These are phyloP conservation scores for Sphaerosporella brunnea DNA, from an alignment of 495 filamentous ascomycete genomes.

Conservation along the genomic window DNA sequence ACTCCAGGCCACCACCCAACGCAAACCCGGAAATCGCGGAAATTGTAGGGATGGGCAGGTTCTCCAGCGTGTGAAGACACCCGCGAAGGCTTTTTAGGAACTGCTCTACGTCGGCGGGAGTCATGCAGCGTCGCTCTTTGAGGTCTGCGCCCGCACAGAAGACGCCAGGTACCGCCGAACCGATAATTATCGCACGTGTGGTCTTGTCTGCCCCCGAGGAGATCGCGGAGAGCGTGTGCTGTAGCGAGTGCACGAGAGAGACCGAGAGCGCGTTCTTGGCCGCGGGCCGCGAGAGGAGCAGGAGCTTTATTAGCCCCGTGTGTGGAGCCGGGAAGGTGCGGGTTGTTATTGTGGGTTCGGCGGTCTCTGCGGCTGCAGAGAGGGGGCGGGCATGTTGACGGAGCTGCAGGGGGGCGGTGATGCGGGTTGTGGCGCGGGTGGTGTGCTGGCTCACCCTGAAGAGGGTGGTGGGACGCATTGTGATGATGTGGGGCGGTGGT, in stretches of 20 bases:
- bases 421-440: too few species aligned
- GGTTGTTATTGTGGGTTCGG: slow-evolving; percentile 42
- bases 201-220: slow-evolving; percentile 44
- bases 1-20: slow-evolving; percentile 80
- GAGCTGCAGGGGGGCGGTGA: too few species aligned
- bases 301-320: slow-evolving; percentile 66
- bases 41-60: slow-evolving; percentile 74
- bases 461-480: too few species aligned
- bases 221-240: slow-evolving; percentile 49
- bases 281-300: slow-evolving; percentile 67
- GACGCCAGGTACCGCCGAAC: slow-evolving; percentile 54
- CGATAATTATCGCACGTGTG: slow-evolving; percentile 63
- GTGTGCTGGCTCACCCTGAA: too few species aligned
- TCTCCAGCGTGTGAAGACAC: slow-evolving; percentile 48
- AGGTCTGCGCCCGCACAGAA: slow-evolving; percentile 94
- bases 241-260: slow-evolving; percentile 51
- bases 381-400: too few species aligned
- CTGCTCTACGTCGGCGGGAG: slow-evolving; percentile 48
- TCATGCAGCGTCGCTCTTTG: slow-evolving; percentile 68
- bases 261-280: slow-evolving; percentile 81
- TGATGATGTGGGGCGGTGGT: too few species aligned
- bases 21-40: slow-evolving; percentile 62
- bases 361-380: too few species aligned
- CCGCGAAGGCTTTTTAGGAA: slow-evolving; percentile 60
- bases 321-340: slow-evolving; percentile 60